Evolutionary conservation across 208 protist species (phyloP), one percentile per base, ranked within the genome.

Genomic region (Acanthamoeba sp.): DNA sequence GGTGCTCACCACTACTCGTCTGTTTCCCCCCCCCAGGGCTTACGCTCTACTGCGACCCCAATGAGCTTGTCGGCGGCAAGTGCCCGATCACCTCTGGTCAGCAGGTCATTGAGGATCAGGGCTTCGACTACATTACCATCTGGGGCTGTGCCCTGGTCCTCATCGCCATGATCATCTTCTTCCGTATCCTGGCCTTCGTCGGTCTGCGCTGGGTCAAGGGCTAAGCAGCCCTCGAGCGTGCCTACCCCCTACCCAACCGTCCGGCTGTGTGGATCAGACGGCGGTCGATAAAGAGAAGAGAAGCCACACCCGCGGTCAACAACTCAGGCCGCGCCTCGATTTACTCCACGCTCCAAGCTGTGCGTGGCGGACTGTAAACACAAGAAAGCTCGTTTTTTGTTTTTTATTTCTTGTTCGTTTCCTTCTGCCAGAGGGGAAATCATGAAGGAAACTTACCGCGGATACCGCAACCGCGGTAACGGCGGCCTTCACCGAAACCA

Each of bases 71-170:
- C 10, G 59, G 88, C 40, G 90, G 85, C 27, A 12, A 24, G 24
- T 94, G 90, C 27, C 57, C 66, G 24, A 0, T 94, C 20, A 82
- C 90, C 0, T 59, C 34, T 14, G 90, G 90, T 9, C 22, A 87
- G 52, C 66, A 82, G 50, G 57, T 69, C 29, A 94, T 94, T 42
- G 34, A 94, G 16, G 20, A 7, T 1, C 3, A 73, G 20, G 90
- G 69, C 50, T 69, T 94, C 34, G 90, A 94, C 52, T 89, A 87
- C 32, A 89, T 89, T 29, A 87, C 90, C 24, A 94, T 94, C 42
- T 89, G 73, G 90, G 90, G 76, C 36, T 94, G 90, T n/a, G 90
- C 90, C 14, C 45, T 94, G 69, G 90, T 94, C 10, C 90, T 94
- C 57, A 62, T 82, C 69, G 90, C n/a, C 38, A 94, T 94, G 90